Base-by-base conservation (phyloP, 1,139 yeast genomes). In the Debaryomyces fabryi region DNA sequence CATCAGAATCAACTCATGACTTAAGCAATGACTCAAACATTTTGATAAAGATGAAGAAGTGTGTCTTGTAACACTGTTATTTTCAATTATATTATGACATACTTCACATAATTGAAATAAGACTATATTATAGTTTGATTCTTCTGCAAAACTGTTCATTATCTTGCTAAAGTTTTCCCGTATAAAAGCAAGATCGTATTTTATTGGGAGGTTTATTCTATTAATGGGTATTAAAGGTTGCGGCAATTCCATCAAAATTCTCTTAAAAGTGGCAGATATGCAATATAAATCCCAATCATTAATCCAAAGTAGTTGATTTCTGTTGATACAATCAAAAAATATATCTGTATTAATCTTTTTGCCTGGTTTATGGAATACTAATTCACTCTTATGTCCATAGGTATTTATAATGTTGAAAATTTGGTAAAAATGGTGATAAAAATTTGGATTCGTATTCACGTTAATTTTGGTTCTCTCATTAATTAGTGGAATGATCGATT, bases 221-320 rank as follows among this genome's bases (percentile, higher is more conserved):
- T 69, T 67, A 5, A 76, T 64, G 1, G 82, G 76, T 24, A 83
- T 68, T 39, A 83, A 64, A 1, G 82, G 76, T 20, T 58, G 58
- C 0, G 79, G 71, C 20, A 81, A 69, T 27, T 73, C 79, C 57
- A 68, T 67, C 30, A 82, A 55, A 13, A 82, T 68, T 52, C 74
- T 71, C 52, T 82, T 72, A 58, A 80, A 82, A 2, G 78, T 71
- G 0, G 85, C 73, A 6, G 82, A 82, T 46, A 83, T 74, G 44
- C 84, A 79, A 59, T 81, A 79, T 44, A 83, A 67, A 59, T 82
- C 85, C 87, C 87, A 83, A 75, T 62, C 88, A 69, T 66, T 83
- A 52, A 72, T 82, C 85, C 73, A 83, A 52, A 69, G 72, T 63
- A 68, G 68, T 70, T 75, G 81, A 59, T 82, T 81, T 51, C 88